Evolutionary conservation across 2,329 filamentous ascomycete species (phyloP).

Genomic region (Sporothrix pseudoabietina): DNA sequence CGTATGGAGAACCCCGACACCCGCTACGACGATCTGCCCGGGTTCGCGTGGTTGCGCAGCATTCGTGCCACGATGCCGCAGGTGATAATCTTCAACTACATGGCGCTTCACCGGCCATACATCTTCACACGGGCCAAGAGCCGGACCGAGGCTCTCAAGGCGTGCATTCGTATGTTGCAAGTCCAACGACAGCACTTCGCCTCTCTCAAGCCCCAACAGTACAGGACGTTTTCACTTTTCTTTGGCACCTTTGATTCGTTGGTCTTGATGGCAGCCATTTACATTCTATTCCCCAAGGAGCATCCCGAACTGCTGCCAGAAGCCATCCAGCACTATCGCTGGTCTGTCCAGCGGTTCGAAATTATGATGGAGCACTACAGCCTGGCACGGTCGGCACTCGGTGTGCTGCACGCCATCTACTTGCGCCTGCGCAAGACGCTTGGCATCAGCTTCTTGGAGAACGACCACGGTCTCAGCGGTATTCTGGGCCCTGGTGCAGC

Average conservation of each 20-base stretch:
- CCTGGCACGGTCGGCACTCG: conserved; percentile 56
- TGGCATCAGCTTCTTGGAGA: conserved; percentile 41
- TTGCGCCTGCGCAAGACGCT: conserved; percentile 56
- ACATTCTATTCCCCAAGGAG: conserved; percentile 62
- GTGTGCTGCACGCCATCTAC: conserved; percentile 58
- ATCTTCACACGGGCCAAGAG: conserved; percentile 60
- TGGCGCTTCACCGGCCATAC: conserved; percentile 64
- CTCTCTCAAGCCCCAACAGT: conserved; percentile 54
- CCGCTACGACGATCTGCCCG: conserved; percentile 56
- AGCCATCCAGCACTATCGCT: conserved; percentile 59
- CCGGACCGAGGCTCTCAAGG: conserved; percentile 58
- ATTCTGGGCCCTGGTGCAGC: conserved; percentile 15
- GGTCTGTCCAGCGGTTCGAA: conserved; percentile 61
- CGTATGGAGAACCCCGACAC: conserved; percentile 59
- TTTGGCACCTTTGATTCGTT: conserved; percentile 67
- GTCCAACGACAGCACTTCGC: conserved; percentile 56
- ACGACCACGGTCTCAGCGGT: conserved; percentile 31
- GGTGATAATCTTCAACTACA: conserved; percentile 55
- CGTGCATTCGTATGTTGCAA: conserved; percentile 58
- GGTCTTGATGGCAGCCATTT: conserved; percentile 62
- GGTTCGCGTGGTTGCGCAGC: conserved; percentile 55
- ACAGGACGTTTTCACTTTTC: conserved; percentile 59
- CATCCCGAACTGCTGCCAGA: conserved; percentile 52
- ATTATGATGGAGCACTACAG: conserved; percentile 57
- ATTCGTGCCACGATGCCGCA: conserved; percentile 53